phyloP scores from a whole-genome alignment of 331 rosid genomes.

The Prunus yedoensis region DNA sequence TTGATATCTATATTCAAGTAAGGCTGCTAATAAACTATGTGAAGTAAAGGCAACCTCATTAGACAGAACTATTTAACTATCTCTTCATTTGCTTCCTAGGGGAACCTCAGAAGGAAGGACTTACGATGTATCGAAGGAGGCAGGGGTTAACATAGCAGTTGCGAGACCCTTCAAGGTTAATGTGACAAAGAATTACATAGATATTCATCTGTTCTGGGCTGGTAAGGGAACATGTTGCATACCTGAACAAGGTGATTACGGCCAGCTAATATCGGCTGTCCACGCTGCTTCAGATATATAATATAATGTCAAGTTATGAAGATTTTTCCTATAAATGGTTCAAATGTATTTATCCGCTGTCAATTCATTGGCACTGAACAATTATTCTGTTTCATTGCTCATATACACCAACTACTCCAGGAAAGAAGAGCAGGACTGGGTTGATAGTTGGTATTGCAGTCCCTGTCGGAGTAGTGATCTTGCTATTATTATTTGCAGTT shows the following conservation, averaged over 20 bases:
- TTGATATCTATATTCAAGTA: slow-evolving; percentile 31
- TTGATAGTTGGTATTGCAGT: slow-evolving; percentile 22
- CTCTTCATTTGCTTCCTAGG: slow-evolving; percentile 9
- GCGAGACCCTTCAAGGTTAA: not conserved
- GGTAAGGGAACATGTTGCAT: slow-evolving; percentile 30
- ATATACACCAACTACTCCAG: slow-evolving; percentile 6
- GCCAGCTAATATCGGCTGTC: slow-evolving; percentile 15
- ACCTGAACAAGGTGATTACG: slow-evolving; percentile 19
- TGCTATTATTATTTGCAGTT: not conserved
- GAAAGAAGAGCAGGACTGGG: slow-evolving; percentile 16
- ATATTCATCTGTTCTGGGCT: not conserved
- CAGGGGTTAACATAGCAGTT: slow-evolving; percentile 8
- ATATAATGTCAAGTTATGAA: not conserved
- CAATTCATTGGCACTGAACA: not conserved
- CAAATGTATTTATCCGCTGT: not conserved
- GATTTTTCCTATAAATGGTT: not conserved
- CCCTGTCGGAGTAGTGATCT: slow-evolving; percentile 10
- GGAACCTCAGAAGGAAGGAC: not conserved
- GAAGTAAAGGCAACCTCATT: not conserved
- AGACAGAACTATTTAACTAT: not conserved
- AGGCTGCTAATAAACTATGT: not conserved
- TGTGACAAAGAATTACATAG: slow-evolving; percentile 25
- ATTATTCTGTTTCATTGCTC: not conserved
- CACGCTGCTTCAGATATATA: slow-evolving; percentile 18
- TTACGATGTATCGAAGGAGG: slow-evolving; percentile 22